A percentile compares a stretch with the other conserved stretches of the same genome.
Evolutionary conservation across 2,329 filamentous ascomycete genomes (phyloP).

Genomic region (Tolypocladium sp.): DNA sequence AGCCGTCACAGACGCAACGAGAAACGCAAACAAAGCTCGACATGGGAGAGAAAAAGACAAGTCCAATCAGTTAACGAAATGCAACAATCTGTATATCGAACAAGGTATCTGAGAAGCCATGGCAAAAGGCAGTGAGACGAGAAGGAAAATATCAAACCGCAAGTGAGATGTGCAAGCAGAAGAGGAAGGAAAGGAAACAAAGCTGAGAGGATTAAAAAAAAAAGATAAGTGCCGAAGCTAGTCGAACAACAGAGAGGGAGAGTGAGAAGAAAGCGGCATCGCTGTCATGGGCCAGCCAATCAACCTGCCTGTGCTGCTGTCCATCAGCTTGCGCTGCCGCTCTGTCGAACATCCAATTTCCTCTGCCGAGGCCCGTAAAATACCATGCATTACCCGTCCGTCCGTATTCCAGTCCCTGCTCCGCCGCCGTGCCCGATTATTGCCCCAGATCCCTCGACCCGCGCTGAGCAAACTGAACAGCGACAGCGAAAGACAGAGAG

Average conservation of each 20-base stretch:
- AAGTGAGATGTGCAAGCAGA: conserved; percentile 14
- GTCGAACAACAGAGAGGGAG: conserved; percentile 30
- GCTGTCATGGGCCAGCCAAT: conserved; percentile 44
- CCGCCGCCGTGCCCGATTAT: conserved; percentile 15
- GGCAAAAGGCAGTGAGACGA: conserved; percentile 13
- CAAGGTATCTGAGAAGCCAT: conserved; percentile 46
- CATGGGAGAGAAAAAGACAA: background rate
- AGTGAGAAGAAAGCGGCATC: conserved; percentile 20
- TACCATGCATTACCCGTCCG: conserved; percentile 12
- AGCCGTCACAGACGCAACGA: background rate
- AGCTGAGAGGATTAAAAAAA: conserved; percentile 21
- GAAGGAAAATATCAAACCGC: conserved; percentile 12
- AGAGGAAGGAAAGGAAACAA: conserved; percentile 4
- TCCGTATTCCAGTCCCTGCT: conserved; percentile 14
- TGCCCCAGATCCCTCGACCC: conserved; percentile 13
- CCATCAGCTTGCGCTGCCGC: conserved; percentile 32
- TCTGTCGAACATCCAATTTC: conserved; percentile 19
- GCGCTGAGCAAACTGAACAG: conserved; percentile 9
- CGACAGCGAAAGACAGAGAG: conserved; percentile 4
- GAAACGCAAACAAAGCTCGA: background rate
- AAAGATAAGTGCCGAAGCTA: conserved; percentile 26
- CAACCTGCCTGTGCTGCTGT: conserved; percentile 28
- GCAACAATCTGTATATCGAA: conserved; percentile 40
- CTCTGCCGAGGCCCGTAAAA: conserved; percentile 12
- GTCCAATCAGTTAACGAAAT: background rate